Percentiles rank a stretch among this genome's conserved stretches.
These are phyloP conservation scores for Fagopyrum tataricum DNA, from an alignment of 148 eudicot species.

Conservation along the genomic window DNA sequence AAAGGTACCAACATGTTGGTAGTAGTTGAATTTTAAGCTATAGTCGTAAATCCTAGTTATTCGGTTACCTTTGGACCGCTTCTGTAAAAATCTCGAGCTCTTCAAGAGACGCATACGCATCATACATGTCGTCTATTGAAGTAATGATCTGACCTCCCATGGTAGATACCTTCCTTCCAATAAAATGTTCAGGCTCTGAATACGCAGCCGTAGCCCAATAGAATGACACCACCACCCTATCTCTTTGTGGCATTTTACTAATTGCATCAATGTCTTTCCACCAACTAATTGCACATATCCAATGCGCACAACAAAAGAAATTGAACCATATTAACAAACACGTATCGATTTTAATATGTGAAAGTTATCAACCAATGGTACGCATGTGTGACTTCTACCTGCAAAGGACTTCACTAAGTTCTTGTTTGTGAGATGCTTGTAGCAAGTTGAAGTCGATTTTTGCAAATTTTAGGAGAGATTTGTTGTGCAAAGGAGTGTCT, in stretches of 20 bases:
- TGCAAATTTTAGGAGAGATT: conserved; percentile 18
- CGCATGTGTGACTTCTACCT: conserved; percentile 5
- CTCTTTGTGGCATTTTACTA: conserved; percentile 2
- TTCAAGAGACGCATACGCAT: neutral
- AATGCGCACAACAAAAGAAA: no score
- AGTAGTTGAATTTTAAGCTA: no score
- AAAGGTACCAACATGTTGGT: no score
- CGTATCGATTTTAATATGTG: no score
- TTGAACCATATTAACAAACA: no score
- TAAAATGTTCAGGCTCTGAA: conserved; percentile 24
- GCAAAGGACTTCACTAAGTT: conserved; percentile 18
- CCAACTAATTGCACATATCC: conserved; percentile 20
- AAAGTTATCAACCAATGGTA: neutral
- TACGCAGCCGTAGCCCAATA: conserved; percentile 21
- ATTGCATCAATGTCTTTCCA: conserved; percentile 21
- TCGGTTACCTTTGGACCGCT: conserved; percentile 24
- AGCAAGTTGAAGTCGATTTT: conserved; percentile 33
- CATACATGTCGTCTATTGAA: neutral
- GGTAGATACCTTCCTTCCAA: conserved; percentile 14
- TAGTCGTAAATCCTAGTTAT: no score
- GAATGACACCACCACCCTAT: neutral
- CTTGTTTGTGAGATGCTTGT: conserved; percentile 22
- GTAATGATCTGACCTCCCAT: neutral
- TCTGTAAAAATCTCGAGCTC: conserved; percentile 10
- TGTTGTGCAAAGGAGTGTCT: conserved; percentile 5